These are phyloP conservation scores for Ajuga reptans DNA, from an alignment of 305 asterid species.

Conservation along the genomic window DNA sequence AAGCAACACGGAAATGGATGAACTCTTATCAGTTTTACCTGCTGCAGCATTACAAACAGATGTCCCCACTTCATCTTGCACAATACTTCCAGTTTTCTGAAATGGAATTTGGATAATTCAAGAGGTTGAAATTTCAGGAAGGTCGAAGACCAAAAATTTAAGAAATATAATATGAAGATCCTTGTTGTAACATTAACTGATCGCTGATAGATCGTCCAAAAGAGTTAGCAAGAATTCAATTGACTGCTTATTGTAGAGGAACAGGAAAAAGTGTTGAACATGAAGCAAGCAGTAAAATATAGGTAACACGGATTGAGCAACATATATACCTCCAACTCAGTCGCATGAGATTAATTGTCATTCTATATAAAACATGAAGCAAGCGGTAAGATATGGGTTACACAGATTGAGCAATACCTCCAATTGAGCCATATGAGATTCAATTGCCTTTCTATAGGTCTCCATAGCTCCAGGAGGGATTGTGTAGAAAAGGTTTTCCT, in stretches of 20 bases:
- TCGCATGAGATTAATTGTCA: conserved; percentile 51
- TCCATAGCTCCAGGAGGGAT: conserved; percentile 61
- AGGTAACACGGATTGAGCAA: background rate
- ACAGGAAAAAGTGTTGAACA: background rate
- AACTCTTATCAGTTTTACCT: conserved; percentile 38
- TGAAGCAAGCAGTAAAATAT: conserved; percentile 1
- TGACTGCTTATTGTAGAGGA: background rate
- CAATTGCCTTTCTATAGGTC: conserved; percentile 59
- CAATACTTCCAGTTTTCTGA: conserved; percentile 54
- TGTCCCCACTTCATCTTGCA: conserved; percentile 67
- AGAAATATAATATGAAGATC: background rate
- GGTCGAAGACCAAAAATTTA: conserved; percentile 1
- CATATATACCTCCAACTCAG: conserved; percentile 54
- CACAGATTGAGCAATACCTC: background rate
- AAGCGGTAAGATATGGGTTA: conserved; percentile 4
- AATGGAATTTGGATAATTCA: conserved; percentile 24
- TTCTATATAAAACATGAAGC: conserved; percentile 33
- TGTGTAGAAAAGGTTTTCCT: conserved; percentile 77
- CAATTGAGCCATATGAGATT: conserved; percentile 44
- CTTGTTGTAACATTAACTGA: background rate
- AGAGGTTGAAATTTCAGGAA: background rate
- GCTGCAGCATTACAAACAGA: conserved; percentile 57
- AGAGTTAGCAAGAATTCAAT: background rate
- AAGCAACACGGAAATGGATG: conserved; percentile 18
- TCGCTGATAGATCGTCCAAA: background rate